Conservation (phyloP, 768 basidiomycete species). For the Leucosporidium yakuticum region DNA sequence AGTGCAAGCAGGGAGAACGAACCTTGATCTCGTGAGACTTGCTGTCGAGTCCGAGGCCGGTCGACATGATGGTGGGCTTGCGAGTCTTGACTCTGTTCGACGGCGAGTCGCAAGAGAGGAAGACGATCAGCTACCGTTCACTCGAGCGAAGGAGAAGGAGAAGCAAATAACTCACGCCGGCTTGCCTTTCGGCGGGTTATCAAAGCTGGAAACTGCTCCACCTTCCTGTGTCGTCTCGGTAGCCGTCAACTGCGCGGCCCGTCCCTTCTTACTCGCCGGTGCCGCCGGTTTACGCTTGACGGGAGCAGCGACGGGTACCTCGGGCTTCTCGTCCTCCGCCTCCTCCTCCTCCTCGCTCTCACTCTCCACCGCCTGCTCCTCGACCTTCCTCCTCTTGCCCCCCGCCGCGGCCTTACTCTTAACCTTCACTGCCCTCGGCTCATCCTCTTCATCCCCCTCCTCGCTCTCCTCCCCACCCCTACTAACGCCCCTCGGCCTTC, state of each 20-base stretch:
- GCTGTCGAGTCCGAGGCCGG: conserved; percentile 53
- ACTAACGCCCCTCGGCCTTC: no score
- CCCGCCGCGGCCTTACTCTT: conserved; percentile 1
- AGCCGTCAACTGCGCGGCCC: neutral
- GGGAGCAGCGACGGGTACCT: conserved; percentile 10
- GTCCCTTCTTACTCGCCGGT: conserved; percentile 11
- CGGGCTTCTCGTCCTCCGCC: neutral
- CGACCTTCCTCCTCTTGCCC: neutral
- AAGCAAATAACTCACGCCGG: conserved; percentile 3
- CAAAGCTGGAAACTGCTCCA: conserved; percentile 17
- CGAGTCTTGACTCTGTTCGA: conserved; percentile 41
- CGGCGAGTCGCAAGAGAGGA: neutral
- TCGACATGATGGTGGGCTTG: conserved; percentile 55
- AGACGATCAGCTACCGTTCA: neutral
- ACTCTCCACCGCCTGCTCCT: neutral
- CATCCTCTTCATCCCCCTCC: conserved; percentile 10
- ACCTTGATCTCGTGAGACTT: conserved; percentile 59
- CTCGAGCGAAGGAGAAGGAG: neutral
- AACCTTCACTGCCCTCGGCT: conserved; percentile 11
- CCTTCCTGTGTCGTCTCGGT: conserved; percentile 19
- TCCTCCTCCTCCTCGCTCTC: neutral
- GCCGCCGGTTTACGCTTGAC: conserved; percentile 8
- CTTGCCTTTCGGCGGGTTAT: conserved; percentile 30
- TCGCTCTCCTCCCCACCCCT: conserved; percentile 26
- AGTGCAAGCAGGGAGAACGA: neutral